Evolutionary conservation across 1,139 yeast species (phyloP).

Genomic region (Debaryomyces sp.): DNA sequence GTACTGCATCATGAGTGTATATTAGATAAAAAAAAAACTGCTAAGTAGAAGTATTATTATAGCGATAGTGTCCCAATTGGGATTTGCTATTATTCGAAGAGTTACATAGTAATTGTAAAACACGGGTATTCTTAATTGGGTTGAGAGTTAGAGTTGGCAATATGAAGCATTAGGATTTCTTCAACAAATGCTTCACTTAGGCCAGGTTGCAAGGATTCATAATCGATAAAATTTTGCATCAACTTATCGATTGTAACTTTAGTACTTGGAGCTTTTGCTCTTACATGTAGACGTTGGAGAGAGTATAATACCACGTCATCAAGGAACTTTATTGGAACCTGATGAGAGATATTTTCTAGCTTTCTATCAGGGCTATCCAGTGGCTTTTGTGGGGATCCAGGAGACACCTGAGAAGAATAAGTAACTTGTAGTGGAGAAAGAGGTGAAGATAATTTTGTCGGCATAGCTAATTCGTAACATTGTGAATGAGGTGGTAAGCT

Average conservation of each 20-base stretch:
- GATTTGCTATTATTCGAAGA: neutral
- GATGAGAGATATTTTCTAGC: neutral
- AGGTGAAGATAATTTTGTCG: slow-evolving; percentile 1
- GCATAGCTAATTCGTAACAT: neutral
- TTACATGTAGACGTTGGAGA: slow-evolving; percentile 40
- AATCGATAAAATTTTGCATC: slow-evolving; percentile 36
- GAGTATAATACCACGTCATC: slow-evolving; percentile 23
- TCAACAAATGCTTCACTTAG: slow-evolving; percentile 65
- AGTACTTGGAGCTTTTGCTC: slow-evolving; percentile 54
- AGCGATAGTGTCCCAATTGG: neutral
- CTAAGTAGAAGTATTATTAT: neutral
- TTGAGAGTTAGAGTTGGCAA: slow-evolving; percentile 6
- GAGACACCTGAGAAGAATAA: slow-evolving; percentile 19
- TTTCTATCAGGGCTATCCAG: slow-evolving; percentile 6
- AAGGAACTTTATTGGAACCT: slow-evolving; percentile 4
- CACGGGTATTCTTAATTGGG: neutral
- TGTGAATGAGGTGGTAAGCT: neutral
- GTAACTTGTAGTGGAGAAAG: slow-evolving; percentile 30
- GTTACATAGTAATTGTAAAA: neutral
- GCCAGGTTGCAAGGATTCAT: slow-evolving; percentile 62
- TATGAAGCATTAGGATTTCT: slow-evolving; percentile 32
- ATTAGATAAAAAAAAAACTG: neutral
- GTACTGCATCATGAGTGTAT: neutral
- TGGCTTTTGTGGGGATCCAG: slow-evolving; percentile 3
- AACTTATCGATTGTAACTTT: slow-evolving; percentile 44